A percentile compares a stretch with the other conserved stretches of the same genome.
These are phyloP conservation scores for Anthracocystis setariae DNA, from an alignment of 1,284 basidiomycete species.

Conservation along the genomic window DNA sequence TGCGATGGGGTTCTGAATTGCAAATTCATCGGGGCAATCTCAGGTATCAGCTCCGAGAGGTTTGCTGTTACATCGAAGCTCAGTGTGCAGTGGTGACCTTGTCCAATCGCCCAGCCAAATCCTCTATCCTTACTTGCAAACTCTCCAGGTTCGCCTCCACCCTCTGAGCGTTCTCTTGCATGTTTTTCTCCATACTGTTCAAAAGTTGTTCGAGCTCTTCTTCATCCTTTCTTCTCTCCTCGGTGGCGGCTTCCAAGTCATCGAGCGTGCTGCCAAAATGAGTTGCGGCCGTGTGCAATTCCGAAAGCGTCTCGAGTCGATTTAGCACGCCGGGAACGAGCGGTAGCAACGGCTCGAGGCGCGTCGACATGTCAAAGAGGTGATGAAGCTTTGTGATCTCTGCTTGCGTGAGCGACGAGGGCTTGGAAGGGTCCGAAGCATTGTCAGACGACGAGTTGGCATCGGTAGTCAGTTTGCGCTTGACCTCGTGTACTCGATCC, in stretches of 20 bases:
- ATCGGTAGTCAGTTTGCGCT: constrained; percentile 66
- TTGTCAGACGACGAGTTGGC: not conserved
- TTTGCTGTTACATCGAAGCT: not conserved
- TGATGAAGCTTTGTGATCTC: constrained; percentile 45
- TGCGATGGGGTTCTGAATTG: no score
- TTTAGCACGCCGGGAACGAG: constrained; percentile 90
- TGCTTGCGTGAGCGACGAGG: constrained; percentile 27
- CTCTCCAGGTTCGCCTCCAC: constrained; percentile 70
- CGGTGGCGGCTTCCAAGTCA: constrained; percentile 79
- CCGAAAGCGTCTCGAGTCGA: constrained; percentile 82
- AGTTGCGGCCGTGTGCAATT: constrained; percentile 82
- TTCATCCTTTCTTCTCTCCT: constrained; percentile 74
- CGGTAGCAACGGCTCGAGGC: constrained; percentile 85
- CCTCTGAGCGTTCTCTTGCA: constrained; percentile 75
- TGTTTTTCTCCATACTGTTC: constrained; percentile 68
- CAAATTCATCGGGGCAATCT: no score
- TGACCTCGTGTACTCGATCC: constrained; percentile 78
- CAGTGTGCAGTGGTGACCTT: constrained; percentile 26
- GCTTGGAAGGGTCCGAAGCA: not conserved
- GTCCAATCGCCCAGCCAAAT: constrained; percentile 77
- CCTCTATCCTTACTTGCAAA: constrained; percentile 77
- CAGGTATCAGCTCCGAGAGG: no score
- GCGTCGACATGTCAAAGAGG: constrained; percentile 78
- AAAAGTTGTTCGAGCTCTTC: constrained; percentile 78
- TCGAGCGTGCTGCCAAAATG: constrained; percentile 75